Percentiles rank a stretch among this genome's conserved stretches.
Conservation (phyloP, 2,329 filamentous ascomycete species). For the Aspergillus vadensis region DNA sequence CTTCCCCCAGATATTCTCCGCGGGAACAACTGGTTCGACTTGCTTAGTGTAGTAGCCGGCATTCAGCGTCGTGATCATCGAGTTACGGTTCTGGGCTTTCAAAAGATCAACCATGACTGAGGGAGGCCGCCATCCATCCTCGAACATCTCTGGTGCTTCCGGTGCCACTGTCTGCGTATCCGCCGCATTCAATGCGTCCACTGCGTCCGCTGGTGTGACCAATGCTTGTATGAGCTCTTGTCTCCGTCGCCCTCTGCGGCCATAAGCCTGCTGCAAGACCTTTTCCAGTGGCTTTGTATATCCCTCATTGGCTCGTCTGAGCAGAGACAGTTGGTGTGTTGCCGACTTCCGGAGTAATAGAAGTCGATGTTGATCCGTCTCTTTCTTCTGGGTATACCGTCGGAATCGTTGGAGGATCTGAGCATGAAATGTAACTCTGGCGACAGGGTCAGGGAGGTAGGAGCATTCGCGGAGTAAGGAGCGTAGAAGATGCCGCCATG, state of each 20-base stretch:
- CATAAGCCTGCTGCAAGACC: slow-evolving; percentile 59
- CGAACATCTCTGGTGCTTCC: background rate
- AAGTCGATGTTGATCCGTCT: slow-evolving; percentile 21
- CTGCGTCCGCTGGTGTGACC: slow-evolving; percentile 28
- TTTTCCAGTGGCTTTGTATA: slow-evolving; percentile 53
- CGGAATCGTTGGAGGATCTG: slow-evolving; percentile 55
- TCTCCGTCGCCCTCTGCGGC: slow-evolving; percentile 56
- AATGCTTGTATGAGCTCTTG: slow-evolving; percentile 49
- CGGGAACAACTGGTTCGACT: slow-evolving; percentile 35
- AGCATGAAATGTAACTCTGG: slow-evolving; percentile 52
- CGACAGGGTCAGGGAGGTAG: slow-evolving; percentile 62
- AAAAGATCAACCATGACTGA: slow-evolving; percentile 35
- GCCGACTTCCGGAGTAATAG: slow-evolving; percentile 28
- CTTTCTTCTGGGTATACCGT: slow-evolving; percentile 33
- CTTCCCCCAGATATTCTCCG: slow-evolving; percentile 40
- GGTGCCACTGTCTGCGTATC: background rate
- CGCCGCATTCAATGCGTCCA: slow-evolving; percentile 16
- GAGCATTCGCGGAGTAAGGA: slow-evolving; percentile 60
- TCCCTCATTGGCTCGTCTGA: slow-evolving; percentile 59
- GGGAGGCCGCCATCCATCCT: slow-evolving; percentile 40
- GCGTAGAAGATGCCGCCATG: slow-evolving; percentile 54
- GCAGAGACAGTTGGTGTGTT: slow-evolving; percentile 44
- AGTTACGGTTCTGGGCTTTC: slow-evolving; percentile 36
- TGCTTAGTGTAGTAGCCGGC: slow-evolving; percentile 29
- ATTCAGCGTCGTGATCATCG: slow-evolving; percentile 27